Evolutionary conservation across 2,329 filamentous ascomycete genomes (phyloP), one percentile per base, ranked within the genome.

Genomic region (Pseudogymnoascus sp.): DNA sequence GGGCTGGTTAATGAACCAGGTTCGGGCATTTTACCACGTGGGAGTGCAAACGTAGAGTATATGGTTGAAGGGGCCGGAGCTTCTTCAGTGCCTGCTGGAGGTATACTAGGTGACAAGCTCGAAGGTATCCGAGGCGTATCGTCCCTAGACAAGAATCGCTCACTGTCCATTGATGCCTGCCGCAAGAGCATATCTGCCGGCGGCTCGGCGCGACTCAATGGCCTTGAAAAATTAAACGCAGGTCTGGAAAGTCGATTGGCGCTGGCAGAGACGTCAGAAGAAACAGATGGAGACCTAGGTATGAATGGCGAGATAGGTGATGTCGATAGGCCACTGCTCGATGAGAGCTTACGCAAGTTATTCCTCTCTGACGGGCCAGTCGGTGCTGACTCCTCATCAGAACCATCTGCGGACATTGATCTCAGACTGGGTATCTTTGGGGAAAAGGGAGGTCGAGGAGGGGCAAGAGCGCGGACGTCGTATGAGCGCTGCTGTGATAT

Each of bases 171-270:
- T 19, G 86, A 88, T 6, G 83, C 78, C 71, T 89, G 85, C 37
- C 85, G 79, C 8, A 80, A 79, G 58, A 85, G 84, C 45, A 77
- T 73, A n/a, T 88, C 74, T 41, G 69, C 83, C 67, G 81, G 76
- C 14, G 84, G 83, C 11, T 82, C 86, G 64, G 86, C 83, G 71
- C 88, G 82, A 74, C 93, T 97, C 65, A 96, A 77, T 0, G 94
- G 94, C 45, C 94, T 84, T 0, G 94, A 97, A 74, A 97, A 97
- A 75, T 99, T 97, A 76, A 95, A 93, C 0, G 89, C 85, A 0
- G 91, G 89, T 14, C 88, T 83, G 11, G 87, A 85, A 37, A 92
- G 75, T 31, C 78, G 75, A 35, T 74, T 76, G 11, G 83, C 80
- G 58, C 77, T 81, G 49, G 82, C 81, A 1, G 92, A 96, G 60